Evolutionary conservation across 2,329 filamentous ascomycete genomes (phyloP).

Genomic region (Pseudopithomyces chartarum): DNA sequence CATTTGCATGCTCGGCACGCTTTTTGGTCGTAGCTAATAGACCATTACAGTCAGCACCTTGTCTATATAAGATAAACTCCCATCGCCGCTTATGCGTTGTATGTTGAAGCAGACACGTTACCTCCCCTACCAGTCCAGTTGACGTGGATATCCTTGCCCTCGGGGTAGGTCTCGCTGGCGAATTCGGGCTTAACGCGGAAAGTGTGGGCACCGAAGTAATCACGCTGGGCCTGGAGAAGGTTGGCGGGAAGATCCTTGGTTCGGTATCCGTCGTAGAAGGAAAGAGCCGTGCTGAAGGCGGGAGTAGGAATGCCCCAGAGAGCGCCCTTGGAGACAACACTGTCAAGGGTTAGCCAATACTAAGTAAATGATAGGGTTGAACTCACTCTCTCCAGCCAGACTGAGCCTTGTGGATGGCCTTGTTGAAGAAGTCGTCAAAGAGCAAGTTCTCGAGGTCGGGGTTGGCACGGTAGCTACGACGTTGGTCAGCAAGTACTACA

Average conservation of each 20-base stretch:
- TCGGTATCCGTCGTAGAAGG: slow-evolving; percentile 99
- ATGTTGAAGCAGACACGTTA: slow-evolving; percentile 95
- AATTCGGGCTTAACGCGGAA: slow-evolving; percentile 60
- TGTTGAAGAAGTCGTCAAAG: slow-evolving; percentile 99
- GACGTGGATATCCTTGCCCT: slow-evolving; percentile 90
- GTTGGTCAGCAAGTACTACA: slow-evolving; percentile 11
- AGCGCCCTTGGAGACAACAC: slow-evolving; percentile 85
- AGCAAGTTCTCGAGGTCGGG: slow-evolving; percentile 96
- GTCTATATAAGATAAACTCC: slow-evolving; percentile 10
- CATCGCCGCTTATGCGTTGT: slow-evolving; percentile 74
- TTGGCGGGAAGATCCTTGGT: slow-evolving; percentile 97
- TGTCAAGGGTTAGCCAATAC: slow-evolving; percentile 56
- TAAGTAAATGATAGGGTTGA: neutral
- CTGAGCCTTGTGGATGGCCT: slow-evolving; percentile 97
- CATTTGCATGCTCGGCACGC: slow-evolving; percentile 28
- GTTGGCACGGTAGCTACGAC: slow-evolving; percentile 76
- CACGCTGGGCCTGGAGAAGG: slow-evolving; percentile 96
- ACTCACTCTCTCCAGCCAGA: slow-evolving; percentile 49
- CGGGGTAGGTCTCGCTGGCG: slow-evolving; percentile 74
- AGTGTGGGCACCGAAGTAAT: slow-evolving; percentile 85
- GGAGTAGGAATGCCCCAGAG: slow-evolving; percentile 95
- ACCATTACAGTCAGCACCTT: slow-evolving; percentile 15
- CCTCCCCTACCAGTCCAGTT: slow-evolving; percentile 99
- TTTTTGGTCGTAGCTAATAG: slow-evolving; percentile 26
- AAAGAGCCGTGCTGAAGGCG: slow-evolving; percentile 94